A percentile compares a stretch with the other conserved stretches of the same genome.
Conservation (phyloP, 2,329 filamentous ascomycete species). For the Monilinia vaccinii-corymbosi region DNA sequence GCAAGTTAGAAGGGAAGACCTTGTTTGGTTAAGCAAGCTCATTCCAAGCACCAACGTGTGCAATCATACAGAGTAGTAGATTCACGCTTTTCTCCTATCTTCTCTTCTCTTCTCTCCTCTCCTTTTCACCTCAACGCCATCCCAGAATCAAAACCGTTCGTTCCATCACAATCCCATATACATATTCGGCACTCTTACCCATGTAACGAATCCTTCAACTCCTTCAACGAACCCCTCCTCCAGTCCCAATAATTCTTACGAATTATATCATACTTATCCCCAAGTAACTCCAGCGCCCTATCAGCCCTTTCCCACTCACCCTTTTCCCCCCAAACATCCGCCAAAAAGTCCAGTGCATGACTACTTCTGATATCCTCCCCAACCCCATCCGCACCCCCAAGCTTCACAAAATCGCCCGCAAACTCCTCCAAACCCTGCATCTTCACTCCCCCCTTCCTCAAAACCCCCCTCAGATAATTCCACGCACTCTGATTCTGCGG, state of each 20-base stretch:
- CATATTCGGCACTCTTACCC: background rate
- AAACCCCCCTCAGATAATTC: constrained; percentile 78
- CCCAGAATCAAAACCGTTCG: background rate
- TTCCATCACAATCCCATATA: background rate
- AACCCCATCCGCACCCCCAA: constrained; percentile 31
- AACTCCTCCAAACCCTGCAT: constrained; percentile 40
- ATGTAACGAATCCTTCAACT: background rate
- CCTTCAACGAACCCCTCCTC: constrained; percentile 34
- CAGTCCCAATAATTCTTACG: constrained; percentile 90
- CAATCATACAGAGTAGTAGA: background rate
- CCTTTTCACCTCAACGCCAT: background rate
- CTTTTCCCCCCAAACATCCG: constrained; percentile 51
- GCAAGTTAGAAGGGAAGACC: background rate
- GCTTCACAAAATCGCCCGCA: constrained; percentile 41
- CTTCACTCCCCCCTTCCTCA: constrained; percentile 54
- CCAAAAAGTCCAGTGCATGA: constrained; percentile 62
- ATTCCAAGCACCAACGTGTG: background rate
- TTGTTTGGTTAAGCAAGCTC: too few relatives aligned
- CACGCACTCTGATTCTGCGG: constrained; percentile 93
- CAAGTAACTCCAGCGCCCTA: constrained; percentile 62
- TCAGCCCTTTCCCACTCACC: constrained; percentile 54
- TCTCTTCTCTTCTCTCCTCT: background rate
- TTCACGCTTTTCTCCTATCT: background rate
- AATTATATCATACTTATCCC: constrained; percentile 83
- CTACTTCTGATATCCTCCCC: constrained; percentile 49